A percentile compares a stretch with the other conserved stretches of the same genome.
Conservation (phyloP, 2,329 filamentous ascomycete species). For the Calonectria naviculata region DNA sequence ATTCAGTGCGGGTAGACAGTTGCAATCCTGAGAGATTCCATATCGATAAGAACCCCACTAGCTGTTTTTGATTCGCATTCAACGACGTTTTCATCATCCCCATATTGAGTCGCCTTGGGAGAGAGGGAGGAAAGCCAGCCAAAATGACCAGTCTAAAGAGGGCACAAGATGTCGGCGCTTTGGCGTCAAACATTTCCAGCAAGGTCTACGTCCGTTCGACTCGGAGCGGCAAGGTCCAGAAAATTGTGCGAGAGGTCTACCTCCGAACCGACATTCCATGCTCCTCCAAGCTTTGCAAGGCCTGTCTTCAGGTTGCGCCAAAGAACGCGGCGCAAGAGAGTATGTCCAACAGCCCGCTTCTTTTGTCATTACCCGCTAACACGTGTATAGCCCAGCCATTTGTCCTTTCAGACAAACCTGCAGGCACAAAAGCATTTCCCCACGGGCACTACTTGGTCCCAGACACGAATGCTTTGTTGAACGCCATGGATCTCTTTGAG, state of each 20-base stretch:
- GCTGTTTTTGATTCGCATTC: slow-evolving; percentile 35
- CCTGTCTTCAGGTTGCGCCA: slow-evolving; percentile 80
- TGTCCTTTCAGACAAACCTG: slow-evolving; percentile 88
- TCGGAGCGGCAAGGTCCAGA: slow-evolving; percentile 96
- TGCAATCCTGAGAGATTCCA: neutral
- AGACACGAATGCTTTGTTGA: slow-evolving; percentile 95
- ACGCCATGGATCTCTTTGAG: slow-evolving; percentile 97
- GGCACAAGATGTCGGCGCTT: slow-evolving; percentile 61
- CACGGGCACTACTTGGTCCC: slow-evolving; percentile 94
- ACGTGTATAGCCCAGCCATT: slow-evolving; percentile 75
- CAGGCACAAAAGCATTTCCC: slow-evolving; percentile 83
- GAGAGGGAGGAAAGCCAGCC: slow-evolving; percentile 11
- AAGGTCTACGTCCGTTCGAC: slow-evolving; percentile 97
- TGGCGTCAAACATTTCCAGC: slow-evolving; percentile 84
- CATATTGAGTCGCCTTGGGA: slow-evolving; percentile 16
- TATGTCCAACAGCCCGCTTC: slow-evolving; percentile 51
- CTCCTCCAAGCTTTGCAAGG: slow-evolving; percentile 87
- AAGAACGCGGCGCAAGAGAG: slow-evolving; percentile 82
- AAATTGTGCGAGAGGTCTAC: slow-evolving; percentile 97
- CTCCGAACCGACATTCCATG: slow-evolving; percentile 97
- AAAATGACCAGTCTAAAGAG: slow-evolving; percentile 75
- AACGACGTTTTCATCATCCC: slow-evolving; percentile 33
- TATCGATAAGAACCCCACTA: slow-evolving; percentile 48
- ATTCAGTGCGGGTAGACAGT: neutral
- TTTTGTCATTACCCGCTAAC: slow-evolving; percentile 11